A percentile compares a stretch with the other conserved stretches of the same genome.
Conservation (phyloP, 441 rosid genomes). For the Adansonia grandidieri region DNA sequence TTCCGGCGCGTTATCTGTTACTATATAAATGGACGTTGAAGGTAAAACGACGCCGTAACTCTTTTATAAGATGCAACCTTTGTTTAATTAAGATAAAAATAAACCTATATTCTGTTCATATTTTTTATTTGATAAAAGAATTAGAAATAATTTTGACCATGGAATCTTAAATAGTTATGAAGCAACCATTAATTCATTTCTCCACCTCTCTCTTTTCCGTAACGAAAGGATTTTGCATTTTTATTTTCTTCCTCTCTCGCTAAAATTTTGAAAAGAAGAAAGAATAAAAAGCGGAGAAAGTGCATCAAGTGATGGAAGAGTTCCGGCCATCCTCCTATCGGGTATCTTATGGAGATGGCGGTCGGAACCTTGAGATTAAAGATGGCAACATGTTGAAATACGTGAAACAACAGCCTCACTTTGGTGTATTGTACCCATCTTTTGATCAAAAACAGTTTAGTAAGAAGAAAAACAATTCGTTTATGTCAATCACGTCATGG, state of each 20-base stretch:
- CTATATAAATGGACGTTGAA: background rate
- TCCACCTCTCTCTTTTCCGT: constrained; percentile 14
- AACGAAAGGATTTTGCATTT: background rate
- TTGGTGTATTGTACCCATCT: background rate
- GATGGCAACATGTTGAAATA: constrained; percentile 1
- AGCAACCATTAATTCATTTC: background rate
- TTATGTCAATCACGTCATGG: constrained; percentile 51
- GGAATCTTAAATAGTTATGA: background rate
- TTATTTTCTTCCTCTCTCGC: background rate
- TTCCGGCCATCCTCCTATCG: background rate
- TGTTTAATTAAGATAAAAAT: background rate
- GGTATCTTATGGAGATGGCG: background rate
- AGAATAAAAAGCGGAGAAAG: background rate
- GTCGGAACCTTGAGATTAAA: constrained; percentile 5
- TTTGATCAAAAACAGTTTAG: background rate
- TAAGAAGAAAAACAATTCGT: background rate
- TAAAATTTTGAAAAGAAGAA: background rate
- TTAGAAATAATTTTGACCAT: background rate
- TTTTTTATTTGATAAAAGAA: background rate
- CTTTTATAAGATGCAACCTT: background rate
- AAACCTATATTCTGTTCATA: background rate
- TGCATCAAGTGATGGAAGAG: background rate
- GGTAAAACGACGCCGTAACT: background rate
- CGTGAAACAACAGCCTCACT: background rate
- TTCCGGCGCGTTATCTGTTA: constrained; percentile 13